These are phyloP conservation scores for Aurifilum marmelostoma DNA, from an alignment of 2,329 filamentous ascomycete species.

Conservation along the genomic window DNA sequence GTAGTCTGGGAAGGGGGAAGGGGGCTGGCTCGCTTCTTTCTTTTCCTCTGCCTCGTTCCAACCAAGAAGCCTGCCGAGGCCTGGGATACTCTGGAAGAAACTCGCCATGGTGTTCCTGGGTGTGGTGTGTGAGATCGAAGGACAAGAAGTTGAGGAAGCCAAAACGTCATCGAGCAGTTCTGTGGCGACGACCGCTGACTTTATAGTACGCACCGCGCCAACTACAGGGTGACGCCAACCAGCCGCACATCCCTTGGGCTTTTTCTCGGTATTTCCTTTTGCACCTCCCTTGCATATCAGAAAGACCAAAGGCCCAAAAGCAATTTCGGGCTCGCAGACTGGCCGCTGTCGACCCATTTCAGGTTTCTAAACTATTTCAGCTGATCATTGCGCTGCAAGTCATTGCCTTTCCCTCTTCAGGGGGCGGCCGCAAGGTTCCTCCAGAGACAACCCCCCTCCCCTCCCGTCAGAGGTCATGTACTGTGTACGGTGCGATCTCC, in stretches of 20 bases:
- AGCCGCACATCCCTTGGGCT: constrained; percentile 10
- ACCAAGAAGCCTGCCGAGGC: constrained; percentile 14
- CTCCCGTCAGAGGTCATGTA: not conserved
- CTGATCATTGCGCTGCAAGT: not conserved
- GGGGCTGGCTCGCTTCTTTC: not conserved
- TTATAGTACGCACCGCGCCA: not conserved
- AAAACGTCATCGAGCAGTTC: not conserved
- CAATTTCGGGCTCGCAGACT: not conserved
- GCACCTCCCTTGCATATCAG: constrained; percentile 15
- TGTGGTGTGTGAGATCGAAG: not conserved
- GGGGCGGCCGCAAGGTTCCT: not conserved
- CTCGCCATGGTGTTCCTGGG: constrained; percentile 14
- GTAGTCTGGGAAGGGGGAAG: constrained; percentile 53
- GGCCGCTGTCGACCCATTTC: not conserved
- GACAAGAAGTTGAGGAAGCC: constrained; percentile 4
- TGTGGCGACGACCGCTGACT: constrained; percentile 1
- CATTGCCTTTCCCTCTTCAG: not conserved
- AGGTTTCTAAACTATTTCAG: not conserved
- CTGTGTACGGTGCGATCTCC: not conserved
- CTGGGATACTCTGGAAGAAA: constrained; percentile 14
- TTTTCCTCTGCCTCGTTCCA: constrained; percentile 2
- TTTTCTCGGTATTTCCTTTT: not conserved
- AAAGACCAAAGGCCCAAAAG: constrained; percentile 4
- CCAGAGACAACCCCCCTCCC: not conserved
- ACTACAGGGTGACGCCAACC: not conserved